Evolutionary conservation across 441 rosid genomes (phyloP), one percentile per base, ranked within the genome.

Genomic region (Macaranga tanarius): DNA sequence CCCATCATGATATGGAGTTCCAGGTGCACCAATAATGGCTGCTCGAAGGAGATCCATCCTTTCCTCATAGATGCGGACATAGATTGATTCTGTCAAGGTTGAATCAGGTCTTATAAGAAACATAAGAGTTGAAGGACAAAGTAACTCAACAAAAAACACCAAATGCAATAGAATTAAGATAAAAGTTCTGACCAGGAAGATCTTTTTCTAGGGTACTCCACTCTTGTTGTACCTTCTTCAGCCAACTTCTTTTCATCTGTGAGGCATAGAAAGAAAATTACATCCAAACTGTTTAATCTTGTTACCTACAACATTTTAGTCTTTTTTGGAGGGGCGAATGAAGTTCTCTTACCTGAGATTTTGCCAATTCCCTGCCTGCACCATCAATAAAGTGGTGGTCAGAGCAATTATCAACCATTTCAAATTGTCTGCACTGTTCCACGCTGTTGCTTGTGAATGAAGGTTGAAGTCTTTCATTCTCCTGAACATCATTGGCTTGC

Each of bases 1-100:
- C 50, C 97, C 99, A 4, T 95, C 89, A 3, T 90, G 95, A 79
- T 92, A 95, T 19, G 97, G 99, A 50, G 95, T 92, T 64, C 96
- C 97, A 56, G 91, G 83, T 42, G 91, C 85, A 71, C 99, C 99
- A 57, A 92, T 81, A 47, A 95, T 75, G 61, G 87, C 93, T 68
- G 97, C 96, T 67, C 92, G 87, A 51, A 92, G 61, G 64, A 95
- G 93, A 82, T 92, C 96, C 83, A 90, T 87, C 87, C 95, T 89
- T 69, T 90, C 94, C 84, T 89, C 99, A 9, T 79, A 95, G 74
- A 80, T 79, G 56, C 96, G 97, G 66, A 91, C 90, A 15, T 85
- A 92, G 54, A 95, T 91, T 55, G 91, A 87, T 75, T 89, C 99
- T 92, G 86, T 76, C 31, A 54, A 78, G 48, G 66, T 70, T 16